Evolutionary conservation across 768 basidiomycete genomes (phyloP).

Genomic region (Boletus pseudo-olivaceus): DNA sequence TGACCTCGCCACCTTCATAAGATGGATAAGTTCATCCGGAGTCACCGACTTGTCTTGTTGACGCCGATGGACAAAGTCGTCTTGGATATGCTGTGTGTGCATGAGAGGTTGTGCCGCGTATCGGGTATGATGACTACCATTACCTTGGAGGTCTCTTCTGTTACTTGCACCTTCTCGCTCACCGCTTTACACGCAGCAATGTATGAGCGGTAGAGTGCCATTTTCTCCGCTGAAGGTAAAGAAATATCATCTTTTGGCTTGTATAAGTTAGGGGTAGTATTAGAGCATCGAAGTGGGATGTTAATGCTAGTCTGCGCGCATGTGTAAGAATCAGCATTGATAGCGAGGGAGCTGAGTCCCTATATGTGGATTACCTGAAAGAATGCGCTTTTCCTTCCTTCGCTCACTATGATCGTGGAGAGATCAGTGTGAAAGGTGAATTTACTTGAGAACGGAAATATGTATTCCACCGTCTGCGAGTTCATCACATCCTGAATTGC

Average conservation of each 20-base stretch:
- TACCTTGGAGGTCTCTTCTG: conserved; percentile 59
- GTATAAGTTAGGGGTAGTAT: conserved; percentile 42
- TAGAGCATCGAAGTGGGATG: conserved; percentile 44
- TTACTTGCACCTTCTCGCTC: conserved; percentile 50
- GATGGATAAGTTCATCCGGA: conserved; percentile 60
- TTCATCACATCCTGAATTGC: conserved; percentile 62
- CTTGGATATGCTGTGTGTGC: conserved; percentile 61
- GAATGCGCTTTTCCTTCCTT: conserved; percentile 68
- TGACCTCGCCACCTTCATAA: conserved; percentile 70
- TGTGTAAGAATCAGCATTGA: background rate
- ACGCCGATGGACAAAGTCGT: conserved; percentile 59
- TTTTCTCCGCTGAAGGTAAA: conserved; percentile 44
- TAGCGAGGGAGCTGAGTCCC: background rate
- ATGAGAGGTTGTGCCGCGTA: background rate
- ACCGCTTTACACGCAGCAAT: conserved; percentile 52
- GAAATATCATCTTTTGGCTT: conserved; percentile 41
- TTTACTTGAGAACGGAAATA: conserved; percentile 66
- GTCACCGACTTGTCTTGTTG: conserved; percentile 38
- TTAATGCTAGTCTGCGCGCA: conserved; percentile 55
- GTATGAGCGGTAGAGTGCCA: conserved; percentile 56
- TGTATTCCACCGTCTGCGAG: conserved; percentile 65
- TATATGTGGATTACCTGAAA: conserved; percentile 49
- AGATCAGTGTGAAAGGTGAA: conserved; percentile 74
- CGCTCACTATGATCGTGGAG: conserved; percentile 56
- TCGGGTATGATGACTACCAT: background rate